Percentiles rank a stretch among this genome's conserved stretches.
phyloP scores from a whole-genome alignment of 2,329 filamentous ascomycete species.

The Fusarium algeriense region DNA sequence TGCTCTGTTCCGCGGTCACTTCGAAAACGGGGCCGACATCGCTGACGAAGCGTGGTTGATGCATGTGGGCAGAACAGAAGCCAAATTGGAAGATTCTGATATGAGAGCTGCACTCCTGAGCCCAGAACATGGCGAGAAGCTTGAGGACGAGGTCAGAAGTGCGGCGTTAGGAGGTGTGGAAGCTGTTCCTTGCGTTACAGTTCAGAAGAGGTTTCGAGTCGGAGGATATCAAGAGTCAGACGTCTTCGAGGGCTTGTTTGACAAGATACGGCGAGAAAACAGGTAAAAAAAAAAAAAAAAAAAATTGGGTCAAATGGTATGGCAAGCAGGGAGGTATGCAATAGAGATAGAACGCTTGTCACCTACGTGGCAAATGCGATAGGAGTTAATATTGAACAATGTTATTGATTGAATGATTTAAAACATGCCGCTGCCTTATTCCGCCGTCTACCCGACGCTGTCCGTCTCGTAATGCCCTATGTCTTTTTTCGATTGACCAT shows the following conservation, averaged over 20 bases:
- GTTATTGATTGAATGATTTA: constrained; percentile 21
- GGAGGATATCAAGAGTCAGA: constrained; percentile 77
- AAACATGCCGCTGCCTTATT: constrained; percentile 25
- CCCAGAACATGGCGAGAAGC: constrained; percentile 42
- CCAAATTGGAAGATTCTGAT: constrained; percentile 47
- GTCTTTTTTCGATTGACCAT: constrained; percentile 25
- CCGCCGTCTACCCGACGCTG: constrained; percentile 23
- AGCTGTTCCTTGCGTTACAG: constrained; percentile 80
- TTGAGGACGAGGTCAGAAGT: constrained; percentile 50
- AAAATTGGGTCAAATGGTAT: neutral
- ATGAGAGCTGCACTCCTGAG: constrained; percentile 49
- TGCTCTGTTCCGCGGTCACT: constrained; percentile 57
- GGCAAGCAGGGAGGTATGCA: neutral
- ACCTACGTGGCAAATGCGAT: neutral
- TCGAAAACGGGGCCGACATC: constrained; percentile 58
- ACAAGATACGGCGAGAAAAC: constrained; percentile 58
- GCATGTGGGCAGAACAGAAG: constrained; percentile 48
- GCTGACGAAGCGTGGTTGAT: constrained; percentile 56
- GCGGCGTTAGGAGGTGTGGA: constrained; percentile 58
- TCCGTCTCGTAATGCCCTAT: constrained; percentile 5
- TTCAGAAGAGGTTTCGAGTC: constrained; percentile 76
- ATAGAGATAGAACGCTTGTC: neutral
- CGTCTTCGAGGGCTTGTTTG: constrained; percentile 76
- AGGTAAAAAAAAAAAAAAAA: constrained; percentile 1
- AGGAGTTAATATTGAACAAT: constrained; percentile 12